Conservation (phyloP, 1,139 yeast species). For the Yueomyces sp. region DNA sequence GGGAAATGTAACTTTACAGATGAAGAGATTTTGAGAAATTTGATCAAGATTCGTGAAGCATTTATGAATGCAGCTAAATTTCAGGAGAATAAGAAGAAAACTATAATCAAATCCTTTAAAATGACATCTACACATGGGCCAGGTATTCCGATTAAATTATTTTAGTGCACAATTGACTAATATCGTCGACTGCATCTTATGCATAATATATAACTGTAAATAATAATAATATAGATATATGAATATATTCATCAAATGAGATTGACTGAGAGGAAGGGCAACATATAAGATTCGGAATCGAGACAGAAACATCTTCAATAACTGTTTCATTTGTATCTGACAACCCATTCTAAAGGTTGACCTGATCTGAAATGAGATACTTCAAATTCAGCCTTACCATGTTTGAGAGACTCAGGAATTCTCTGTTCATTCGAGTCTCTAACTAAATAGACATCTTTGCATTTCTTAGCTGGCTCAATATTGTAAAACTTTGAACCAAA, state of each 20-base stretch:
- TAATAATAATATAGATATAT: no score
- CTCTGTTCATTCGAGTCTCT: slow-evolving; percentile 37
- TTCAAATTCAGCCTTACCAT: slow-evolving; percentile 37
- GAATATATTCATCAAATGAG: no score
- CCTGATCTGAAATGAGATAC: slow-evolving; percentile 88
- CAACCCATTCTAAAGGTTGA: slow-evolving; percentile 57
- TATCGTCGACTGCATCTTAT: no score
- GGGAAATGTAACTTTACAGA: slow-evolving; percentile 76
- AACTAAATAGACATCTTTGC: slow-evolving; percentile 35
- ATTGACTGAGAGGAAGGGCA: no score
- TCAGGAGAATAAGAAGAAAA: slow-evolving; percentile 53
- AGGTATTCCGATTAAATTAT: slow-evolving; percentile 57
- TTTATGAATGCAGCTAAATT: slow-evolving; percentile 45
- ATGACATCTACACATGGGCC: slow-evolving; percentile 73
- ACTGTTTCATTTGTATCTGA: slow-evolving; percentile 47
- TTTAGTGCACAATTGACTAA: slow-evolving; percentile 3
- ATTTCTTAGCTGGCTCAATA: slow-evolving; percentile 30
- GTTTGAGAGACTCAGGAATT: slow-evolving; percentile 49
- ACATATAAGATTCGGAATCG: no score
- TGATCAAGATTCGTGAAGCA: slow-evolving; percentile 57
- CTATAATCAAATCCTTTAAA: slow-evolving; percentile 57
- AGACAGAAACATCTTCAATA: no score
- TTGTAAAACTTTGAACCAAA: slow-evolving; percentile 64
- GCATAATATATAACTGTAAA: no score
- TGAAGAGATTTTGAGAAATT: slow-evolving; percentile 58